Conservation (phyloP, 2,329 filamentous ascomycete genomes). For the Alternaria ventricosa region DNA sequence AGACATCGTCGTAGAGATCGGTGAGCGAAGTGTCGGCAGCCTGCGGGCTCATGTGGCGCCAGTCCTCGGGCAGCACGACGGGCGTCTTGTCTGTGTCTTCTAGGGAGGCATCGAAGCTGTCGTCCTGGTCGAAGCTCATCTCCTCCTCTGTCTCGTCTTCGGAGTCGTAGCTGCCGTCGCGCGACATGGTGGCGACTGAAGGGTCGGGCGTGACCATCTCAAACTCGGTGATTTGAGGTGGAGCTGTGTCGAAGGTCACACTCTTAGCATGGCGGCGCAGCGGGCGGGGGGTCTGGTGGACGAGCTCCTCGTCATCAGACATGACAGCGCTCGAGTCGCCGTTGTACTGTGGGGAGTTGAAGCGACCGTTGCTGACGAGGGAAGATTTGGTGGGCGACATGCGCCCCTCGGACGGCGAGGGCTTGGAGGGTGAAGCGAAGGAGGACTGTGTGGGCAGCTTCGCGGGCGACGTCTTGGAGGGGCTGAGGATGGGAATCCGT, state of each 20-base stretch:
- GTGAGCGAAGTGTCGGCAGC: constrained; percentile 63
- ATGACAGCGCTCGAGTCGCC: constrained; percentile 41
- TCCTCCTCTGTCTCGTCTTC: constrained; percentile 73
- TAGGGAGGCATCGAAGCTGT: constrained; percentile 94
- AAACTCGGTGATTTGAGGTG: constrained; percentile 95
- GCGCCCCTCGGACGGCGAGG: constrained; percentile 51
- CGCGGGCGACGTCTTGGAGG: constrained; percentile 58
- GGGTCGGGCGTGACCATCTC: constrained; percentile 97
- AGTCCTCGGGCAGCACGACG: constrained; percentile 96
- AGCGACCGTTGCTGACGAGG: constrained; percentile 69
- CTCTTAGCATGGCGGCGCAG: constrained; percentile 91
- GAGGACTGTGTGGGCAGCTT: constrained; percentile 66
- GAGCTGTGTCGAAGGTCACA: constrained; percentile 93
- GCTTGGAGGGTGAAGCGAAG: constrained; percentile 31
- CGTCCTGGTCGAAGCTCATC: constrained; percentile 71
- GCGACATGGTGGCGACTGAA: constrained; percentile 87
- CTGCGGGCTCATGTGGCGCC: constrained; percentile 78
- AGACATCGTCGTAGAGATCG: constrained; percentile 69
- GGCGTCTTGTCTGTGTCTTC: constrained; percentile 98
- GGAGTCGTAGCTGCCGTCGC: constrained; percentile 91
- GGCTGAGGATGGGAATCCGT: constrained; percentile 64
- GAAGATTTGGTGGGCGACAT: constrained; percentile 89
- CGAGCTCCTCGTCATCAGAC: constrained; percentile 60
- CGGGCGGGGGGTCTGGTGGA: constrained; percentile 66
- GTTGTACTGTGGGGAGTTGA: constrained; percentile 54